Conservation (phyloP, 2,329 filamentous ascomycete genomes). For the Karstenula rhodostoma region DNA sequence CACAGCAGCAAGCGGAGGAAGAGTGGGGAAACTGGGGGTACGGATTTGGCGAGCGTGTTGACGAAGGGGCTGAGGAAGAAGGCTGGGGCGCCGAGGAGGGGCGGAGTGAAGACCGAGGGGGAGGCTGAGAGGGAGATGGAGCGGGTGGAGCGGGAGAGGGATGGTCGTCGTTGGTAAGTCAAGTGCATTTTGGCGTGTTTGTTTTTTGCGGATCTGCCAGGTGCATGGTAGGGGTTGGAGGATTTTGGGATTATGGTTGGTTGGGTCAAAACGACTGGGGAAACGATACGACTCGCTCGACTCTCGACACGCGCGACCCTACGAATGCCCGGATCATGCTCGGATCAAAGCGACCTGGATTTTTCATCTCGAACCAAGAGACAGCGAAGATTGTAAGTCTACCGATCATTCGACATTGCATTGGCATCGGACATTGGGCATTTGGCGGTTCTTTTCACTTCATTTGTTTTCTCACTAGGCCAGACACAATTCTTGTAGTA, state of each 20-base stretch:
- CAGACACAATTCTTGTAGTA: conserved; percentile 14
- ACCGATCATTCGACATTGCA: neutral
- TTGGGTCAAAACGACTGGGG: too few relatives aligned
- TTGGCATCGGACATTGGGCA: conserved; percentile 7
- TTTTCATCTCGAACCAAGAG: too few relatives aligned
- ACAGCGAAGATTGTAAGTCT: neutral
- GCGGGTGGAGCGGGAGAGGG: conserved; percentile 42
- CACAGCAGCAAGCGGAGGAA: conserved; percentile 44
- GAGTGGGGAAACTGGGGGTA: conserved; percentile 28
- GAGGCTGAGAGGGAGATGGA: conserved; percentile 44
- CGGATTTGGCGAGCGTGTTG: conserved; percentile 41
- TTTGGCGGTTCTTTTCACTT: conserved; percentile 1
- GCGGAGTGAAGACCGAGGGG: conserved; percentile 44
- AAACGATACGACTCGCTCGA: too few relatives aligned
- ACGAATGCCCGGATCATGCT: too few relatives aligned
- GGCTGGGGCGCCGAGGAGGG: conserved; percentile 36
- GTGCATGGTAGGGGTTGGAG: neutral
- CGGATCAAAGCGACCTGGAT: too few relatives aligned
- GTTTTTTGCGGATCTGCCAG: conserved; percentile 3
- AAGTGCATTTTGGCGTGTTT: conserved; percentile 9
- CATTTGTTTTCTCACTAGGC: too few relatives aligned
- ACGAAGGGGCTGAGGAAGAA: conserved; percentile 42
- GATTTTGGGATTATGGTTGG: too few relatives aligned
- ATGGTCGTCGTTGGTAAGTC: conserved; percentile 26
- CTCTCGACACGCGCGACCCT: too few relatives aligned